Conservation (phyloP, 164 flowering plant genomes). For the Nymphaea thermarum region DNA sequence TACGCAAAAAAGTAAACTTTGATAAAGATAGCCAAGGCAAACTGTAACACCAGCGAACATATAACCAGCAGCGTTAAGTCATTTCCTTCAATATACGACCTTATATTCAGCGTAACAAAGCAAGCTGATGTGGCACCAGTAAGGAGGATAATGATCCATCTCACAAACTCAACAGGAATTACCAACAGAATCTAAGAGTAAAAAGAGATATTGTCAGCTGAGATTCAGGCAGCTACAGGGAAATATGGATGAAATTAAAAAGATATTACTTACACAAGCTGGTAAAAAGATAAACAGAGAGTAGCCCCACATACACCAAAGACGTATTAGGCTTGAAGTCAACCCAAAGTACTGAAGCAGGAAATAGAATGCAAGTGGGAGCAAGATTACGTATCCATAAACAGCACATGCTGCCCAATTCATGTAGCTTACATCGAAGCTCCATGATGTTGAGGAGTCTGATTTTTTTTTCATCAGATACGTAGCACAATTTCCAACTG, state of each 20-base stretch:
- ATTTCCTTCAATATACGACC: slow-evolving; percentile 32
- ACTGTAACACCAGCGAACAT: slow-evolving; percentile 65
- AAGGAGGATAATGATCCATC: slow-evolving; percentile 65
- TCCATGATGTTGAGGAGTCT: slow-evolving; percentile 46
- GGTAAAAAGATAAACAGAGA: slow-evolving; percentile 71
- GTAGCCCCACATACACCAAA: slow-evolving; percentile 99
- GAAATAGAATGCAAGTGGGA: slow-evolving; percentile 85
- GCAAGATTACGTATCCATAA: slow-evolving; percentile 67
- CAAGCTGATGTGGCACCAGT: slow-evolving; percentile 61
- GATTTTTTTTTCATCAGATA: slow-evolving; percentile 55
- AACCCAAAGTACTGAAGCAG: slow-evolving; percentile 80
- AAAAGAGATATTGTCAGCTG: background rate
- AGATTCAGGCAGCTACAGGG: background rate
- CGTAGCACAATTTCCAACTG: slow-evolving; percentile 91
- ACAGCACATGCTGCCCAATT: slow-evolving; percentile 54
- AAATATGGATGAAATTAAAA: background rate
- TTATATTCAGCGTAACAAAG: slow-evolving; percentile 71
- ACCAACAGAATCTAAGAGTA: slow-evolving; percentile 58
- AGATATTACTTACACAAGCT: slow-evolving; percentile 51
- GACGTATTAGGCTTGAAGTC: slow-evolving; percentile 51
- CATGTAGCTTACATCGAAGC: slow-evolving; percentile 72
- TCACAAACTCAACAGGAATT: slow-evolving; percentile 66
- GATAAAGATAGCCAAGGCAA: slow-evolving; percentile 75
- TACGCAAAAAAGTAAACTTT: slow-evolving; percentile 76
- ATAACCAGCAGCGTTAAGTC: slow-evolving; percentile 43